Conservation (phyloP, 73 alveolate genomes). For the Effrenium voratum region DNA sequence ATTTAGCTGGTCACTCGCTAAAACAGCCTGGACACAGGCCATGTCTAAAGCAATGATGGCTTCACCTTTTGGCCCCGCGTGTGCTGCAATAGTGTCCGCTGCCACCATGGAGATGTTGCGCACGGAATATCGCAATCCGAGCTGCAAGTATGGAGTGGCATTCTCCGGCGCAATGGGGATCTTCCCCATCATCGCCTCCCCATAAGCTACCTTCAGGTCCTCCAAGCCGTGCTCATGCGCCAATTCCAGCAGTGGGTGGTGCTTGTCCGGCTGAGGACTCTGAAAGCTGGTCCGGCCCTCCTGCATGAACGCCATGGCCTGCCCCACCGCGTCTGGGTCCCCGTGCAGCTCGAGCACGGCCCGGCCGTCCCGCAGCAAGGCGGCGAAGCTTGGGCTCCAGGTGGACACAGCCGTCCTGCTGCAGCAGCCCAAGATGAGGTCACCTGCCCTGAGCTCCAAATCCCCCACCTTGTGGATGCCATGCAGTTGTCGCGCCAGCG, state of each 20-base stretch:
- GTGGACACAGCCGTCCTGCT: conserved; percentile 20
- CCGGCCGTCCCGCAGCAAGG: background rate
- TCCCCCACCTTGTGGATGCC: conserved; percentile 7
- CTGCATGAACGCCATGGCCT: conserved; percentile 34
- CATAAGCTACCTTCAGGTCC: conserved; percentile 43
- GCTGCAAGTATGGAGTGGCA: conserved; percentile 27
- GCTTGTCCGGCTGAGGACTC: background rate
- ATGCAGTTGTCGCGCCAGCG: conserved; percentile 49
- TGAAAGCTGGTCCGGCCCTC: conserved; percentile 20
- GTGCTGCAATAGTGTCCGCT: conserved; percentile 12
- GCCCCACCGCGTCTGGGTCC: background rate
- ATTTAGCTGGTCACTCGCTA: conserved; percentile 45
- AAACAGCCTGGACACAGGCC: conserved; percentile 33
- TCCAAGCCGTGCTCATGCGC: conserved; percentile 36
- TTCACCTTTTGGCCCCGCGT: background rate
- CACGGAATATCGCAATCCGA: conserved; percentile 31
- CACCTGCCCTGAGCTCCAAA: background rate
- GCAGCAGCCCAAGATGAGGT: background rate
- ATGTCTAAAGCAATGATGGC: background rate
- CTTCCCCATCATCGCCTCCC: conserved; percentile 47
- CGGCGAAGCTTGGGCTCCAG: conserved; percentile 36
- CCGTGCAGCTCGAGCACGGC: conserved; percentile 16
- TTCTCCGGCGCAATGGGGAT: conserved; percentile 4
- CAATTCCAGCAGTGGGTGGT: conserved; percentile 18
- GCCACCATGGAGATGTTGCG: conserved; percentile 40